Conservation (phyloP, 306 rosid species). For the Crotalaria pallida region DNA sequence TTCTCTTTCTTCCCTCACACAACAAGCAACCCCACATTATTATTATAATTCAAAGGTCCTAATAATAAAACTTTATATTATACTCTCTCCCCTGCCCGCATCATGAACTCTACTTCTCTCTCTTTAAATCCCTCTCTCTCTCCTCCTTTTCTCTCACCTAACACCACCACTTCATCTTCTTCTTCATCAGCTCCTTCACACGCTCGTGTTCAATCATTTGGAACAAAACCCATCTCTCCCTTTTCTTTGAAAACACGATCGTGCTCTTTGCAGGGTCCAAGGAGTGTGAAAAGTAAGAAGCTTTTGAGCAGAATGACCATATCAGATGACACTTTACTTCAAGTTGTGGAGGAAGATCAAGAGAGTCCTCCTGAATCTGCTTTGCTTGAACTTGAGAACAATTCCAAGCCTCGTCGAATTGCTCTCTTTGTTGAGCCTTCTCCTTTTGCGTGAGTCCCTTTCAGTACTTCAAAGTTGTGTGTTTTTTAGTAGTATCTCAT, state of each 20-base stretch:
- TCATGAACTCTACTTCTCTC: slow-evolving; percentile 51
- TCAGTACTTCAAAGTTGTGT: not conserved
- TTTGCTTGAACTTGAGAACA: slow-evolving; percentile 52
- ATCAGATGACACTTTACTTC: slow-evolving; percentile 35
- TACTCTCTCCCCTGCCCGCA: slow-evolving; percentile 25
- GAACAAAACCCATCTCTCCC: slow-evolving; percentile 37
- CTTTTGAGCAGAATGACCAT: slow-evolving; percentile 57
- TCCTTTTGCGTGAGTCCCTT: slow-evolving; percentile 84
- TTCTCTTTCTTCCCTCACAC: too few species aligned
- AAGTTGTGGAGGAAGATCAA: slow-evolving; percentile 39
- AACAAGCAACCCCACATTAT: too few species aligned
- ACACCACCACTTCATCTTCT: too few species aligned
- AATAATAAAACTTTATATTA: slow-evolving; percentile 15
- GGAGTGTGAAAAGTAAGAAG: slow-evolving; percentile 17
- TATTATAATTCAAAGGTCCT: too few species aligned
- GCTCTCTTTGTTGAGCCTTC: slow-evolving; percentile 99
- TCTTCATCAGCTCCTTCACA: not conserved
- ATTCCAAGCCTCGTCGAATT: slow-evolving; percentile 79
- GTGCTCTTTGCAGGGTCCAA: slow-evolving; percentile 15
- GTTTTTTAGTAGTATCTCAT: not conserved
- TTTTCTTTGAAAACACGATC: slow-evolving; percentile 24
- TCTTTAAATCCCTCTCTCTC: slow-evolving; percentile 69
- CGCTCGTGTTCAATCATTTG: slow-evolving; percentile 3
- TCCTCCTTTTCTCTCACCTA: slow-evolving; percentile 39
- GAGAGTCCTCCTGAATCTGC: slow-evolving; percentile 64